Base-by-base conservation (phyloP, 495 filamentous ascomycete species). In the Aspergillus egyptiacus region DNA sequence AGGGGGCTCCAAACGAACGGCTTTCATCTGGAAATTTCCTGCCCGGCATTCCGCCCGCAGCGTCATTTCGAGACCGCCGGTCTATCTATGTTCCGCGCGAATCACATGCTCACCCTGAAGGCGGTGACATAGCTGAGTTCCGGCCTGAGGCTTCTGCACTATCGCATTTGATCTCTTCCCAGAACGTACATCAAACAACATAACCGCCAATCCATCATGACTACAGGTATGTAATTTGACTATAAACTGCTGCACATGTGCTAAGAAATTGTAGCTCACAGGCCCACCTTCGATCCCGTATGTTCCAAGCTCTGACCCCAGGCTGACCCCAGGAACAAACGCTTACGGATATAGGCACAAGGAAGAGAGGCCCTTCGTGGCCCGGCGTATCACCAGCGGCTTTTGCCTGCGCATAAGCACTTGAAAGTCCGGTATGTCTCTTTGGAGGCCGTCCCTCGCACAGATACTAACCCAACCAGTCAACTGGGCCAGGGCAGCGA, bases 341-440 rank as follows among this genome's bases (percentile, higher is more conserved):
- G 49, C 59, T 63, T 25, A 66, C 57, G 30, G 15, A 19, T 48
- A 50, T 51, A 91, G 86, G 91, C 93, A 32, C 83, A 84, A 63
- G 93, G 94, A 56, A 96, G 95, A 78, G 93, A 98, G 66, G 87
- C 91, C 61, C 86, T 87, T 45, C 84, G 90, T 57, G 93, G 93
- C 13, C 87, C 89, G 31, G 93, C 93, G 49, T 97, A 96, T 70
- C 93, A 98, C 66, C 93, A 96, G 74, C 83, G 93, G 44, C 84
- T 97, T 9, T 83, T 96, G 2, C 94, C 93, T 4, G 93, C 93
- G 8, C 83, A 97, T 61, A 96, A 84, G 27, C 81, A 86, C 58
- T 80, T 98, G 57, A 98, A 98, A 69, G 82, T 84, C 50, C 80
- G 89, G 82, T 86, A 76, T 19, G 61, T 40, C 30, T 3, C 10